Base-by-base conservation (phyloP, 1,284 basidiomycete species). In the Inonotus hispidus region DNA sequence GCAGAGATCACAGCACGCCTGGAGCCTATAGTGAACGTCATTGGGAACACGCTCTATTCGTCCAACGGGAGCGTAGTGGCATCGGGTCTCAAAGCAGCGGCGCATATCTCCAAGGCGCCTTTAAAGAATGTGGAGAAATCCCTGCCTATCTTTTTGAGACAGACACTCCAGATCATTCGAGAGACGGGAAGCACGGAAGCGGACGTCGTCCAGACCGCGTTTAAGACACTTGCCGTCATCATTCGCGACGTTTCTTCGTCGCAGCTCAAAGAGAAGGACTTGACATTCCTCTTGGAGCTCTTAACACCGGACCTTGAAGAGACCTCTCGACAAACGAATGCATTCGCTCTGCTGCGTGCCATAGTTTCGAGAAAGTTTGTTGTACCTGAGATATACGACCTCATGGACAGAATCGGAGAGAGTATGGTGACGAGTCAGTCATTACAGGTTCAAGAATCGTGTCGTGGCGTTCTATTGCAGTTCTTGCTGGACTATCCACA, bases 401-500 rank as follows among this genome's bases (percentile, higher is more conserved):
- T 97, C 45, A 98, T 99, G 95, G 92, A 94, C 65, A 88, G 88
- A 65, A 88, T 99, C n/a, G 88, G 93, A 1, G 89, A 94, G 69
- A 87, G 98, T 69, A 88, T 98, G 80, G 93, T 99, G 45, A 97
- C 94, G 8, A 95, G 85, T 67, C 96, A 99, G 73, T 93, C 93
- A 11, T 74, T 86, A 0, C 90, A 93, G 66, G 94, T 97, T 7
- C 94, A 95, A 69, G 95, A 97, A 70, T 83, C 92, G 1, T 96
- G 93, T 68, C 88, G 97, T 23, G 85, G 90, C 43, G 85, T 95
- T 35, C 82, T 96, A 43, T 83, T 99, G 47, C 93, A 97, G 70
- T 99, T 99, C 81, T 78, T 99, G 61, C 84, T 99, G 43, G 96
- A 99, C 69, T 99, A 99, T 69, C 97, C 97, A 1, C 97, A 99